A percentile compares a stretch with the other conserved stretches of the same genome.
Evolutionary conservation across 129 eudicot species (phyloP).

Genomic region (Tanacetum coccineum): DNA sequence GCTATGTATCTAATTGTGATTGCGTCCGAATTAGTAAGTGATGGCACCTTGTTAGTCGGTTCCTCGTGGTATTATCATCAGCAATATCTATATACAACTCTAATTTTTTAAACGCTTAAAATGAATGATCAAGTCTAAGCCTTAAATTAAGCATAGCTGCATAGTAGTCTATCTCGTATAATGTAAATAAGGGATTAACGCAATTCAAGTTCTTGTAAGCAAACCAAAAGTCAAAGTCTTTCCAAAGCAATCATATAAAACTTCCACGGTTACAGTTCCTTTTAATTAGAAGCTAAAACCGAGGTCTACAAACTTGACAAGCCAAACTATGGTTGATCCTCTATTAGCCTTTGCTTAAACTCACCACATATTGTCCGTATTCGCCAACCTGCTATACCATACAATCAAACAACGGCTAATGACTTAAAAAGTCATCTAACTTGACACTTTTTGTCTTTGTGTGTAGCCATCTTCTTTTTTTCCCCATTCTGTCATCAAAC

Average conservation of each 20-base stretch:
- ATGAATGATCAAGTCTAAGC: constrained; percentile 14
- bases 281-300: background rate
- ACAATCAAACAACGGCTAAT: too few relatives aligned
- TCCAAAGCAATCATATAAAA: constrained; percentile 7
- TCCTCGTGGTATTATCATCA: constrained; percentile 14
- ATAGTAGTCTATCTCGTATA: too few relatives aligned
- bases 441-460: too few relatives aligned
- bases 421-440: too few relatives aligned
- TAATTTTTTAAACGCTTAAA: constrained; percentile 1
- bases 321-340: background rate
- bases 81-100: constrained; percentile 10
- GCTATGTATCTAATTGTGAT: constrained; percentile 4
- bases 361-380: too few relatives aligned
- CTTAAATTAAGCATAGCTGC: constrained; percentile 16
- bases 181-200: too few relatives aligned
- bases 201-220: too few relatives aligned
- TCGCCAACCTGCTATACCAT: too few relatives aligned
- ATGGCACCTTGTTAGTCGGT: constrained; percentile 4
- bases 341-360: background rate
- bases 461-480: too few relatives aligned
- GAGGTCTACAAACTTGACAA: background rate
- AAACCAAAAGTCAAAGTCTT: too few relatives aligned
- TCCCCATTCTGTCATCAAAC: too few relatives aligned
- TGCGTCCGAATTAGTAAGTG: background rate
- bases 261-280: background rate